These are phyloP conservation scores for Suillus subalutaceus DNA, from an alignment of 768 basidiomycete genomes.

Conservation along the genomic window DNA sequence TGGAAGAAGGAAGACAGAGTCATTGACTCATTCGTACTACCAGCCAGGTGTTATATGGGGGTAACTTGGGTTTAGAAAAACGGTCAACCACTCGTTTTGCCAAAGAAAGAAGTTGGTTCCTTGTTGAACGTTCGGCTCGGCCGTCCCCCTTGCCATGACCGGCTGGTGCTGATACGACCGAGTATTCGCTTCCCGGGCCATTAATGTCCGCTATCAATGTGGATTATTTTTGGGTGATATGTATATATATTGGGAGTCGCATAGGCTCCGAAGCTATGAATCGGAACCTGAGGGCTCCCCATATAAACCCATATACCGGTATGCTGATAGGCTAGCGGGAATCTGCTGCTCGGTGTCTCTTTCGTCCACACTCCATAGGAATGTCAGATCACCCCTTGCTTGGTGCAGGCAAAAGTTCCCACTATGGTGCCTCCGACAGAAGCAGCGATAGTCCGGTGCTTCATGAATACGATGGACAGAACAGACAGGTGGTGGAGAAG, in stretches of 20 bases:
- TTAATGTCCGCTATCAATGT: background rate
- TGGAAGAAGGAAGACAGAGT: too few relatives aligned
- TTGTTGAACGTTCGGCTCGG: too few relatives aligned
- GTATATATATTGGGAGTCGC: too few relatives aligned
- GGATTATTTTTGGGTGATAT: background rate
- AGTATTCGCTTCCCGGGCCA: background rate
- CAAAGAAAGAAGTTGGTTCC: too few relatives aligned
- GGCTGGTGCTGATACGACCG: background rate
- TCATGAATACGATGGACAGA: slow-evolving; percentile 18
- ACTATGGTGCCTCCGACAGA: background rate
- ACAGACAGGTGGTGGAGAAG: slow-evolving; percentile 45
- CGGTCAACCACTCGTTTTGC: too few relatives aligned
- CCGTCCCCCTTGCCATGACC: too few relatives aligned
- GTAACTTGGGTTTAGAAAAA: too few relatives aligned
- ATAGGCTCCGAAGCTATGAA: background rate
- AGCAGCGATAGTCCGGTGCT: background rate
- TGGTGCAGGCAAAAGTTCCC: background rate
- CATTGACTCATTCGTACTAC: too few relatives aligned
- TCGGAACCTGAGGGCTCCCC: background rate
- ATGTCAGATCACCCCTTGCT: slow-evolving; percentile 3
- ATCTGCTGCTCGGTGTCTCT: background rate
- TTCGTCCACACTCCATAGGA: background rate
- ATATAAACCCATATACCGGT: background rate
- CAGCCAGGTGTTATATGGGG: too few relatives aligned
- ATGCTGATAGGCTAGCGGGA: background rate